These are phyloP conservation scores for Penicillium arizonense DNA, from an alignment of 495 filamentous ascomycete species.

Conservation along the genomic window DNA sequence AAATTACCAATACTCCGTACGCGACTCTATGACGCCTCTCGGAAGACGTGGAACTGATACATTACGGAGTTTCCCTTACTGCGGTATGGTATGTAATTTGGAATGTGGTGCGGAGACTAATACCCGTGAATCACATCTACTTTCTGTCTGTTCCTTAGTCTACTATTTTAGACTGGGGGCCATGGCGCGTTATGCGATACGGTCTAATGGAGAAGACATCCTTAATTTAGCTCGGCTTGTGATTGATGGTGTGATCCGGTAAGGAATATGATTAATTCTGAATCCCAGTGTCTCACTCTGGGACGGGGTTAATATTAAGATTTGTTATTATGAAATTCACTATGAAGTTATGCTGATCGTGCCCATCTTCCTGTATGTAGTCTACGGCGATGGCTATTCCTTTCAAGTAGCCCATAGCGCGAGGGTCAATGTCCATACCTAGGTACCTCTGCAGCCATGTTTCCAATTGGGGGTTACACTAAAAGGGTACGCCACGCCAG, in stretches of 20 bases:
- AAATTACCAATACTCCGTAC: neutral
- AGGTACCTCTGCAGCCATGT: constrained; percentile 13
- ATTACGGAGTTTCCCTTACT: constrained; percentile 15
- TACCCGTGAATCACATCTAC: too few relatives aligned
- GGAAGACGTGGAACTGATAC: constrained; percentile 22
- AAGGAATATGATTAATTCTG: neutral
- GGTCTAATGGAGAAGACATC: neutral
- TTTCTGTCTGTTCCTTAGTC: too few relatives aligned
- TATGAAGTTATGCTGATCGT: too few relatives aligned
- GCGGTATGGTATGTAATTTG: constrained; percentile 2
- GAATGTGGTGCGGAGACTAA: neutral
- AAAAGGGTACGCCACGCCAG: constrained; percentile 17
- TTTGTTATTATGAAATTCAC: neutral
- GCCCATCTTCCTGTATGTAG: too few relatives aligned
- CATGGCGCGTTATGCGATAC: neutral
- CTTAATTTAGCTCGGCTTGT: constrained; percentile 1
- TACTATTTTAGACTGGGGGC: neutral
- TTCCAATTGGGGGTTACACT: constrained; percentile 21
- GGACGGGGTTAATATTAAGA: neutral
- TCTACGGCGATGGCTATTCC: too few relatives aligned
- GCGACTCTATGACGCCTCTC: constrained; percentile 24
- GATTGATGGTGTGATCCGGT: constrained; percentile 8
- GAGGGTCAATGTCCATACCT: neutral
- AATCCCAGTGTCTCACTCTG: neutral
- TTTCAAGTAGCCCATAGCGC: too few relatives aligned